Percentiles rank a stretch among this genome's conserved stretches.
These are phyloP conservation scores for Podaxis mareebaensis DNA, from an alignment of 768 basidiomycete genomes.

Conservation along the genomic window DNA sequence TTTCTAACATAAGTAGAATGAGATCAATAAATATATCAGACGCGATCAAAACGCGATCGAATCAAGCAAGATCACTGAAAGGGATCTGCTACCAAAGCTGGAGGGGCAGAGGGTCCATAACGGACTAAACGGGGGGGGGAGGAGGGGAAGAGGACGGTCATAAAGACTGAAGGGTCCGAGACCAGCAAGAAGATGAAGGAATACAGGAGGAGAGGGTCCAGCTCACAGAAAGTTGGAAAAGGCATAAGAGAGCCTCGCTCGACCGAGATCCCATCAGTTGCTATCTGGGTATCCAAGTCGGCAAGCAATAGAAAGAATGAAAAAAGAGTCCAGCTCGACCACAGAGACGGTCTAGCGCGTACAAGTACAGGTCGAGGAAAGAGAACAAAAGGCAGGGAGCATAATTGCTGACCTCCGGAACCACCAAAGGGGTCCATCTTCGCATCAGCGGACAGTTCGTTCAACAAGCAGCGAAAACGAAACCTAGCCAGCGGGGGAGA, in stretches of 20 bases:
- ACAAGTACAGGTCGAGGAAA: neutral
- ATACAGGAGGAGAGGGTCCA: neutral
- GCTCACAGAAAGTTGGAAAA: neutral
- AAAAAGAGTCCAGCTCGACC: neutral
- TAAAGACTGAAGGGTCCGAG: neutral
- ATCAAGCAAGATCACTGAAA: neutral
- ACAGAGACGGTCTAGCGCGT: neutral
- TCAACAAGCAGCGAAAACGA: neutral
- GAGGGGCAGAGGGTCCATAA: too few relatives aligned
- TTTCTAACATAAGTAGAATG: neutral
- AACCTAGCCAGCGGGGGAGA: neutral
- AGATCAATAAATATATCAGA: neutral
- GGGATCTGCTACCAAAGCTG: neutral
- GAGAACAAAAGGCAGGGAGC: neutral
- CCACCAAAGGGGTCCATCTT: neutral
- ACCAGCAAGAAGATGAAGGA: neutral
- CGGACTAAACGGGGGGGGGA: neutral
- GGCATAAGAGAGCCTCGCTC: too few relatives aligned
- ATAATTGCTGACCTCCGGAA: conserved; percentile 7
- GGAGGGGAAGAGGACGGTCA: neutral
- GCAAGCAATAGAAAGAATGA: neutral
- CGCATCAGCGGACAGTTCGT: neutral
- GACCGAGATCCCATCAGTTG: too few relatives aligned
- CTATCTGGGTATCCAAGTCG: too few relatives aligned
- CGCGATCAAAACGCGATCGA: neutral